Percentiles rank a stretch among this genome's conserved stretches.
Evolutionary conservation across 495 filamentous ascomycete species (phyloP).

Genomic region (Choiromyces venosus): DNA sequence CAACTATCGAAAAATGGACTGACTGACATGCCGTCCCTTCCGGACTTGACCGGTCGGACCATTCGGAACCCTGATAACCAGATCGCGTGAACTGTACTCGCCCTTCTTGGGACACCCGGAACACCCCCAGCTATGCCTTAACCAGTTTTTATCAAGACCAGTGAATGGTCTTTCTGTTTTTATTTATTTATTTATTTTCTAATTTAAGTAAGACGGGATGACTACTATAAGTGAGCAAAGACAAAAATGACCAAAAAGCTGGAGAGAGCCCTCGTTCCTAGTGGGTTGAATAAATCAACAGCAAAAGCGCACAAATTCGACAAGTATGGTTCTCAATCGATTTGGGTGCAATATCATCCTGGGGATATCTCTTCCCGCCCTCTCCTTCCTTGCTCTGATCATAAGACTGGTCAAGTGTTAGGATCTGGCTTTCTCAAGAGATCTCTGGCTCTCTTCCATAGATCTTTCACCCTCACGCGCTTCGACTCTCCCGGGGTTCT

Average conservation of each 20-base stretch:
- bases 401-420: neutral
- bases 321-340: neutral
- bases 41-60: too few species aligned
- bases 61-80: too few species aligned
- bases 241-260: rapidly evolving
- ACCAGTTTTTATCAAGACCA: too few species aligned
- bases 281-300: neutral
- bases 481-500: neutral
- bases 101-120: too few species aligned
- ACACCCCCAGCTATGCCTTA: too few species aligned
- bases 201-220: neutral
- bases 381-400: neutral
- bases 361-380: too few species aligned
- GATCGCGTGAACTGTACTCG: too few species aligned
- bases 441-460: neutral
- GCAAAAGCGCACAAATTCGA: neutral
- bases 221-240: neutral
- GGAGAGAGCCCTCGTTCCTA: neutral
- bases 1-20: too few species aligned
- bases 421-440: neutral
- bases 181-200: neutral
- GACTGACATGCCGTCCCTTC: too few species aligned
- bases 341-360: neutral
- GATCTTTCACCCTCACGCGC: neutral
- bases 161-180: too few species aligned